phyloP scores from a whole-genome alignment of 2,329 filamentous ascomycete genomes.

The Pseudopithomyces maydicus region DNA sequence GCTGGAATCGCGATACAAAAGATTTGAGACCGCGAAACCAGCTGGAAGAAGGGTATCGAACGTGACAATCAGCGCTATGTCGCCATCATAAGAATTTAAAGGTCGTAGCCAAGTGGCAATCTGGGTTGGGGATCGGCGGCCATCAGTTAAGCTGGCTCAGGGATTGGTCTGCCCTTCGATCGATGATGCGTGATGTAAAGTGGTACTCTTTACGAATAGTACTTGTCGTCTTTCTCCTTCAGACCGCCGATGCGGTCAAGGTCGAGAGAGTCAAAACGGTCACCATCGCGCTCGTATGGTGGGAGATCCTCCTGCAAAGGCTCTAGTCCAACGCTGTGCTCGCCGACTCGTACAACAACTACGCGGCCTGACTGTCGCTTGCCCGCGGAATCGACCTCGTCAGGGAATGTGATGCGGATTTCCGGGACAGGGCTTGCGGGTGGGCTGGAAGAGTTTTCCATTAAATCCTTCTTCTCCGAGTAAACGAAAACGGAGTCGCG shows the following conservation, averaged over 20 bases:
- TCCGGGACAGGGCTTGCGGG: constrained; percentile 84
- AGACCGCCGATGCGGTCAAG: constrained; percentile 92
- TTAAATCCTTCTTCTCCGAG: constrained; percentile 78
- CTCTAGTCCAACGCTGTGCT: constrained; percentile 86
- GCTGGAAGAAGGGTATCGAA: constrained; percentile 32
- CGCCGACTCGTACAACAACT: constrained; percentile 88
- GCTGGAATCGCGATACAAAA: constrained; percentile 22
- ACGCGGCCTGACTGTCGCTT: constrained; percentile 84
- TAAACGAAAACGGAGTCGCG: constrained; percentile 77
- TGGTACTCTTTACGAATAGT: constrained; percentile 33
- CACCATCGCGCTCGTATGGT: constrained; percentile 83
- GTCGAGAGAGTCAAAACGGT: constrained; percentile 90
- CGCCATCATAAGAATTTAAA: constrained; percentile 41
- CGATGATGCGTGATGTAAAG: constrained; percentile 5
- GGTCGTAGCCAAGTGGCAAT: constrained; percentile 46
- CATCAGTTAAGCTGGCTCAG: constrained; percentile 11
- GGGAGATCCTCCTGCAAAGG: constrained; percentile 81
- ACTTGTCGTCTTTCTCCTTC: constrained; percentile 80
- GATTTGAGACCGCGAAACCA: constrained; percentile 13
- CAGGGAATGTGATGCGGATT: constrained; percentile 97
- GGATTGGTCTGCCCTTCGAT: constrained; percentile 12
- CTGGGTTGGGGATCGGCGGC: neutral
- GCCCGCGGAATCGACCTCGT: constrained; percentile 85
- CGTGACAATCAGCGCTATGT: constrained; percentile 22
- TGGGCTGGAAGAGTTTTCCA: constrained; percentile 74